Evolutionary conservation across 345 rosid genomes (phyloP).

Genomic region (Arabidopsis suecica): DNA sequence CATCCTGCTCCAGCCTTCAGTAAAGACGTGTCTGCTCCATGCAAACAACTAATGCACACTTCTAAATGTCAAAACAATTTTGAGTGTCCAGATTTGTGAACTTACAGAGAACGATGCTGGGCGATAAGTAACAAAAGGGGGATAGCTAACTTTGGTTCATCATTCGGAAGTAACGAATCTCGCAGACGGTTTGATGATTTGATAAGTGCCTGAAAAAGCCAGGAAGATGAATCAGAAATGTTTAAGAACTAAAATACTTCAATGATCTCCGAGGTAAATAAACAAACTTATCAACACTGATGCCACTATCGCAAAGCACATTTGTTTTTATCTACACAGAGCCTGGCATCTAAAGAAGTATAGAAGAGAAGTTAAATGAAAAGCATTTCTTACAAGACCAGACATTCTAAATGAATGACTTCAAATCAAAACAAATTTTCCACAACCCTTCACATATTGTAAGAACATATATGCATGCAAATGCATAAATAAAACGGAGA

Average conservation of each 20-base stretch:
- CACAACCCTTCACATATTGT: constrained; percentile 16
- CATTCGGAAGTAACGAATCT: constrained; percentile 93
- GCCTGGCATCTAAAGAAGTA: constrained; percentile 29
- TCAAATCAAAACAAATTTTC: not conserved
- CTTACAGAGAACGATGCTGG: constrained; percentile 97
- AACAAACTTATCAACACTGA: constrained; percentile 3
- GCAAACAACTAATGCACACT: constrained; percentile 20
- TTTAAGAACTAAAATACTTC: constrained; percentile 3
- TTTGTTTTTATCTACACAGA: constrained; percentile 13
- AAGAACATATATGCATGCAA: constrained; percentile 18
- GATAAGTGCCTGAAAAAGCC: constrained; percentile 74
- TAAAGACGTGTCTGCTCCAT: constrained; percentile 29
- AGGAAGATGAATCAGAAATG: constrained; percentile 23
- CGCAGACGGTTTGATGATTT: constrained; percentile 92
- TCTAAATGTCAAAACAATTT: constrained; percentile 29
- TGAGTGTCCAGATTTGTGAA: constrained; percentile 23
- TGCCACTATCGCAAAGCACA: constrained; percentile 23
- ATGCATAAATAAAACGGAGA: constrained; percentile 13
- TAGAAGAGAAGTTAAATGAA: constrained; percentile 9
- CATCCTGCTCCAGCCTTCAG: constrained; percentile 9
- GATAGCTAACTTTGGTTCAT: constrained; percentile 90
- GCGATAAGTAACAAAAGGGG: constrained; percentile 92
- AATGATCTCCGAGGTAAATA: constrained; percentile 8
- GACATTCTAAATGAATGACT: constrained; percentile 15
- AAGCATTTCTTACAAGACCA: constrained; percentile 6